Evolutionary conservation across 768 basidiomycete genomes (phyloP), one percentile per base, ranked within the genome.

Genomic region (Serendipita sp.): DNA sequence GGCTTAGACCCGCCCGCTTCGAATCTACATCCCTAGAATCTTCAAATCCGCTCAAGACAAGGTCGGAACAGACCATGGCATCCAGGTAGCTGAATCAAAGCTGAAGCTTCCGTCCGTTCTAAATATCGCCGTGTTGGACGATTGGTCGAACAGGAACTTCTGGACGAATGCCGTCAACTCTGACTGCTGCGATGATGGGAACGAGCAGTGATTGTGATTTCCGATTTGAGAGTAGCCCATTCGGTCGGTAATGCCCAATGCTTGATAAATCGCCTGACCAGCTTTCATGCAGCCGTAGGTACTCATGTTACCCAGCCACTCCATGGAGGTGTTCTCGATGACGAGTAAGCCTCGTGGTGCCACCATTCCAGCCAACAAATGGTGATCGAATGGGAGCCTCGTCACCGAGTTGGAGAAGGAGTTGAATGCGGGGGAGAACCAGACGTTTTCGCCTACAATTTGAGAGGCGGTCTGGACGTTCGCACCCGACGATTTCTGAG

Each of bases 381-480:
- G 67, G 64, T 69, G 68, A 53, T 69, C 68, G 54, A 66, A 53
- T 18, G 68, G 68, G 8, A 69, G 65, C 46, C 38, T 32, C 45
- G 56, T 64, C 46, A 67, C 45, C 53, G 56, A 64, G 67, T 65
- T 67, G 0, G 60, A 38, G 63, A 63, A 69, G 62, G 60, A 46
- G 68, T 66, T 51, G 48, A 69, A 69, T 35, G 60, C 53, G 24
- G 28, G 1, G 34, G 64, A 65, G 64, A 67, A 68, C 68, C 68
- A 69, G 34, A 69, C 68, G 65, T 69, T 69, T 65, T 69, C 68
- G 32, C 53, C 47, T 18, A 69, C 63, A 58, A 69, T 69, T 47
- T 69, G 64, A 32, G 68, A 63, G 30, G 68, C 67, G 30, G 67
- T 67, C 67, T 69, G 68, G 10, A 67, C 67, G 3, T 41, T 56